These are phyloP conservation scores for Adiantum capillusveneris DNA, from an alignment of 75 land plant genomes.

Conservation along the genomic window DNA sequence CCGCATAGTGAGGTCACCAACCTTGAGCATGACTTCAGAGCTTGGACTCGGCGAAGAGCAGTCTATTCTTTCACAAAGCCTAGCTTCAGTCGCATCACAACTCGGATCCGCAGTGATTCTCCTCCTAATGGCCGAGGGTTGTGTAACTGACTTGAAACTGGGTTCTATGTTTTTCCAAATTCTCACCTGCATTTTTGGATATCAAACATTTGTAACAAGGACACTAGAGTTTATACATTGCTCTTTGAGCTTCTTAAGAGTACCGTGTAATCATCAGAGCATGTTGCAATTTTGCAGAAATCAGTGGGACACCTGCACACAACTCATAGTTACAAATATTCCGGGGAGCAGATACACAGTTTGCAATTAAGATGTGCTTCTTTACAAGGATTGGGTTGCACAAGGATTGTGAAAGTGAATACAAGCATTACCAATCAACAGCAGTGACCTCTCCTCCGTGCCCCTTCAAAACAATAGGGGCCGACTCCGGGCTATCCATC, in stretches of 20 bases:
- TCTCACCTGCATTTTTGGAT: constrained; percentile 59
- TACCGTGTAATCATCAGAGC: constrained; percentile 89
- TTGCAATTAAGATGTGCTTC: too few species aligned
- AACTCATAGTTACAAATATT: not conserved
- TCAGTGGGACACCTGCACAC: constrained; percentile 65
- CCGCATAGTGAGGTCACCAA: not conserved
- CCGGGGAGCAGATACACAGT: not conserved
- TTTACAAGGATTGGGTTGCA: too few species aligned
- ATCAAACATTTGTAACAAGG: too few species aligned
- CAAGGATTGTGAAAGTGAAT: not conserved
- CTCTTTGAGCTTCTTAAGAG: too few species aligned
- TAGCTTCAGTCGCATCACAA: not conserved
- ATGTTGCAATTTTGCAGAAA: constrained; percentile 61
- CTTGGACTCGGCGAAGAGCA: not conserved
- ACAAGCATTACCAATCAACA: constrained; percentile 62
- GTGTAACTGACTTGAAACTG: constrained; percentile 7
- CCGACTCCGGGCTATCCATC: constrained; percentile 34
- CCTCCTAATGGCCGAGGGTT: constrained; percentile 33
- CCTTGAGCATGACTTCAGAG: not conserved
- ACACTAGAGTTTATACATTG: too few species aligned
- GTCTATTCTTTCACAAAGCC: not conserved
- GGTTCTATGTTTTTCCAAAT: constrained; percentile 40
- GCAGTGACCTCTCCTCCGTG: constrained; percentile 87
- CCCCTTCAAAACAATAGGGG: constrained; percentile 49
- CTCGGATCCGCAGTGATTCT: constrained; percentile 40